Conservation (phyloP, 805 yeast species). For the Ogataea nitratoaversa region DNA sequence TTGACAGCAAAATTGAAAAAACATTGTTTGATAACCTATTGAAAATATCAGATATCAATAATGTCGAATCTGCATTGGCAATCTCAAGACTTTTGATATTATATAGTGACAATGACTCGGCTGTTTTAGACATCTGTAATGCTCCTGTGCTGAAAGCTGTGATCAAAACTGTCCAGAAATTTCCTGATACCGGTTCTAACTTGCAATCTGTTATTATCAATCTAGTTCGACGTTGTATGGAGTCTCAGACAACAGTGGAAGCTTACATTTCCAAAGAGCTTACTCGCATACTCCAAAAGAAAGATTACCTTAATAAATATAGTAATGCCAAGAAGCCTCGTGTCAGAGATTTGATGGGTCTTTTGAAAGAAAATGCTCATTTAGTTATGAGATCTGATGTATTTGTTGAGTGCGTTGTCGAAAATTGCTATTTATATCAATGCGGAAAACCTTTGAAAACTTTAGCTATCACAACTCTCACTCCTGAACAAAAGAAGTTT, state of each 20-base stretch:
- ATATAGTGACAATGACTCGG: constrained; percentile 42
- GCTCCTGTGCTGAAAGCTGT: constrained; percentile 47
- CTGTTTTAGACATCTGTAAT: constrained; percentile 37
- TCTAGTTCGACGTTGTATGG: constrained; percentile 67
- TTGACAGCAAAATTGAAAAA: constrained; percentile 22
- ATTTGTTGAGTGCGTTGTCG: constrained; percentile 23
- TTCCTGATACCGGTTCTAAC: constrained; percentile 32
- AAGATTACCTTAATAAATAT: constrained; percentile 5
- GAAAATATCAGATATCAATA: constrained; percentile 35
- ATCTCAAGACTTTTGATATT: constrained; percentile 53
- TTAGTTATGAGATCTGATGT: constrained; percentile 37
- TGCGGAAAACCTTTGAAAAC: constrained; percentile 19
- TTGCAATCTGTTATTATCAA: constrained; percentile 48
- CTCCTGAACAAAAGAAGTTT: constrained; percentile 21
- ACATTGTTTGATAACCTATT: constrained; percentile 43
- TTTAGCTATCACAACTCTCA: constrained; percentile 15
- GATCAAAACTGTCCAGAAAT: constrained; percentile 37
- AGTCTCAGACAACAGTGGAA: constrained; percentile 47
- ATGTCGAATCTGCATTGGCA: constrained; percentile 46
- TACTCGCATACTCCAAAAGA: constrained; percentile 35
- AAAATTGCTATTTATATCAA: constrained; percentile 14
- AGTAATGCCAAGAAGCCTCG: constrained; percentile 9
- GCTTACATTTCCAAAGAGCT: constrained; percentile 50
- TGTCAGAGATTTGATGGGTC: constrained; percentile 41
- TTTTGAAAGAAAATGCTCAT: constrained; percentile 48